Conservation (phyloP, 306 rosid genomes). For the Cucurbita moschata region DNA sequence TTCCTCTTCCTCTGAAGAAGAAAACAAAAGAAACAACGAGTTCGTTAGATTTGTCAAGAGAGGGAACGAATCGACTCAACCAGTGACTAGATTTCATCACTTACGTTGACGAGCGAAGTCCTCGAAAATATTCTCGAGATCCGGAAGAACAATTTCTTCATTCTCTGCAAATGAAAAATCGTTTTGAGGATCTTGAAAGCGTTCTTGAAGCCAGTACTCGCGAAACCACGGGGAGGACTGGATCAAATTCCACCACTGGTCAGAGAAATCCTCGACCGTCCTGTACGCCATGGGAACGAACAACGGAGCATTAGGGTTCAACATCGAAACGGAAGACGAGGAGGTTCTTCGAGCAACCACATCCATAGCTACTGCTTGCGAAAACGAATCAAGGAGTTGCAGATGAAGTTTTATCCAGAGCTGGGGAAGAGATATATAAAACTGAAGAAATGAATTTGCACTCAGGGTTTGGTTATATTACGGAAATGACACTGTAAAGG, state of each 20-base stretch:
- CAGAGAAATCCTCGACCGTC: constrained; percentile 39
- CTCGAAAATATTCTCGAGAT: constrained; percentile 15
- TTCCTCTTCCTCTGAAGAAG: constrained; percentile 18
- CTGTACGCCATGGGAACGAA: constrained; percentile 66
- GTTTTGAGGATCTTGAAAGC: constrained; percentile 63
- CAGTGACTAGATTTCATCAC: not conserved
- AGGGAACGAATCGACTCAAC: not conserved
- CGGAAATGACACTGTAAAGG: constrained; percentile 5
- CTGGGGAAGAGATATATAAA: not conserved
- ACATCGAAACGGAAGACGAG: constrained; percentile 15
- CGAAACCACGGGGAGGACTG: constrained; percentile 77
- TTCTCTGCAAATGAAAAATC: constrained; percentile 18
- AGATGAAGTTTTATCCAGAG: not conserved
- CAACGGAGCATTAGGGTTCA: constrained; percentile 86
- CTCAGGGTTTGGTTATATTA: not conserved
- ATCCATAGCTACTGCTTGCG: constrained; percentile 15
- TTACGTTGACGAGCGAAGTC: constrained; percentile 16
- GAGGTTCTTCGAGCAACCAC: constrained; percentile 15
- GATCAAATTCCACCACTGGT: constrained; percentile 69
- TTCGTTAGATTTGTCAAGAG: not conserved
- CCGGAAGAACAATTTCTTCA: constrained; percentile 19
- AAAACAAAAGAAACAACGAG: not conserved
- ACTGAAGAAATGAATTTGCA: not conserved
- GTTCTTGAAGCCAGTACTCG: constrained; percentile 77
- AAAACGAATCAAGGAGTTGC: not conserved